Percentiles rank a stretch among this genome's conserved stretches.
These are phyloP conservation scores for Tetratostichococcus sp. DNA, from an alignment of 139 green algal genomes.

Conservation along the genomic window DNA sequence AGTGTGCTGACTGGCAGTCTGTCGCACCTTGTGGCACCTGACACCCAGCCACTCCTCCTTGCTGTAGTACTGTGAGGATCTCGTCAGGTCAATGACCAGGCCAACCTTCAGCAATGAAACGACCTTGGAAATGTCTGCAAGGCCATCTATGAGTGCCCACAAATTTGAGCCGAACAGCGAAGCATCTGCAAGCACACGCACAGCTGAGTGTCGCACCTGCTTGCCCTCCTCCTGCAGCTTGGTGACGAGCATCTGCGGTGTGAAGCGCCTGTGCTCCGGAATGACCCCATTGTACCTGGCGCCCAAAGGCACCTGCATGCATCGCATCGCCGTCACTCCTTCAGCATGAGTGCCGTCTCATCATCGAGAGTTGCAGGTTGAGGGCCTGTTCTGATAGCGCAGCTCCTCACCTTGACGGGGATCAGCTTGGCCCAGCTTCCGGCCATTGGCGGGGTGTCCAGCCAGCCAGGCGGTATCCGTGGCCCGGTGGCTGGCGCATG, in stretches of 20 bases:
- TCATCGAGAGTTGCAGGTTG: no score
- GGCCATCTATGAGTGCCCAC: no score
- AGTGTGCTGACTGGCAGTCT: no score
- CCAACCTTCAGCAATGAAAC: slow-evolving; percentile 37
- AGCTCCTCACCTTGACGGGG: not conserved
- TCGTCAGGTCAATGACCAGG: slow-evolving; percentile 92
- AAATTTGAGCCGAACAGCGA: no score
- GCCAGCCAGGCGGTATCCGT: not conserved
- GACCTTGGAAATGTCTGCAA: no score
- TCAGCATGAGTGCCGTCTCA: no score
- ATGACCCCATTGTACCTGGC: slow-evolving; percentile 26
- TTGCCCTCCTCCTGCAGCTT: slow-evolving; percentile 21
- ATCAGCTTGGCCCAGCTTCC: not conserved
- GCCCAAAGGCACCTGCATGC: slow-evolving; percentile 48
- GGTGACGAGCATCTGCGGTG: slow-evolving; percentile 27
- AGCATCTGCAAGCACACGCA: no score
- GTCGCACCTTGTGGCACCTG: slow-evolving; percentile 57
- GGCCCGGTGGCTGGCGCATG: not conserved
- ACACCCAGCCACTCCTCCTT: slow-evolving; percentile 39
- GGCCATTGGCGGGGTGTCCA: not conserved
- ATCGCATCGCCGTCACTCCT: not conserved
- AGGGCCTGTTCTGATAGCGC: no score
- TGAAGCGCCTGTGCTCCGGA: slow-evolving; percentile 26
- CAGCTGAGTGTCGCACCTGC: no score
- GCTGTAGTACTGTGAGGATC: slow-evolving; percentile 87